phyloP scores from a whole-genome alignment of 2,329 filamentous ascomycete genomes.

The Fusarium camptoceras region DNA sequence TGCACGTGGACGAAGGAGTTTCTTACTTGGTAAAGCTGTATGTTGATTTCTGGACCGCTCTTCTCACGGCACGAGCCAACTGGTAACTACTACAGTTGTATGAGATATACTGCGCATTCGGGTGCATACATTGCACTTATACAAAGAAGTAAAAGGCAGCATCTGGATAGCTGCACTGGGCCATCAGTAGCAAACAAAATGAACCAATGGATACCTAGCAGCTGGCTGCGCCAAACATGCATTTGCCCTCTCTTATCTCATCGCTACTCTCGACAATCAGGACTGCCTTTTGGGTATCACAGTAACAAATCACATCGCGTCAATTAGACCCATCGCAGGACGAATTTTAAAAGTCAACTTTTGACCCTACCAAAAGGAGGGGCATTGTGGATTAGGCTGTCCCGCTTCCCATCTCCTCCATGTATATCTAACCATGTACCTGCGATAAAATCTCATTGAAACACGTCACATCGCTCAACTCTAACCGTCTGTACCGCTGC shows the following conservation, averaged over 20 bases:
- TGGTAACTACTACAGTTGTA: neutral
- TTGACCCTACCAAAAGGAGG: conserved; percentile 24
- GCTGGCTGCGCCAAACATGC: neutral
- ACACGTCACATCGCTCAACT: conserved; percentile 6
- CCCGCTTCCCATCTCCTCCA: conserved; percentile 20
- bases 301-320: neutral
- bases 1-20: too few relatives aligned
- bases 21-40: neutral
- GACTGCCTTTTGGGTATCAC: neutral
- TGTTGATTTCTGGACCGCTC: neutral
- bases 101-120: neutral
- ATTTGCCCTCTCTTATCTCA: neutral
- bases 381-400: conserved; percentile 31
- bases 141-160: neutral
- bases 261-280: neutral
- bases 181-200: neutral
- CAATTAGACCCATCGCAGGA: neutral
- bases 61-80: neutral
- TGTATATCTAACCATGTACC: conserved; percentile 27
- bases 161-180: neutral
- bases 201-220: neutral
- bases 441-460: conserved; percentile 8
- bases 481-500: conserved; percentile 88
- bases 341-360: conserved; percentile 17
- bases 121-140: neutral